Evolutionary conservation across 495 filamentous ascomycete genomes (phyloP).

Genomic region (Aspergillus conjunctus): DNA sequence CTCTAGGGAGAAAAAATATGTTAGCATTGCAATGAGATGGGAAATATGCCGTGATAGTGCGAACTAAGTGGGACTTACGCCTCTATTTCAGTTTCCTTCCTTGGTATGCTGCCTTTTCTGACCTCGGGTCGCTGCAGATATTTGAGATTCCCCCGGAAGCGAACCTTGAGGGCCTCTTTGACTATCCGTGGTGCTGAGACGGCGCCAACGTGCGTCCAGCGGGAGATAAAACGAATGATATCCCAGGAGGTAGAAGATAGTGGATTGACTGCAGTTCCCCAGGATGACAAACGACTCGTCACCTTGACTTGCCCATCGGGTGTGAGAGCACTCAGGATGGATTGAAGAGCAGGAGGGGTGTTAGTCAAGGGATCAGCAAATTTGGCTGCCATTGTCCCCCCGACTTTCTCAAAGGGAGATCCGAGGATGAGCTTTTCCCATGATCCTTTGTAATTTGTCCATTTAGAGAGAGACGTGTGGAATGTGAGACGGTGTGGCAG

Average conservation of each 20-base stretch:
- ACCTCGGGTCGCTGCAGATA: constrained; percentile 18
- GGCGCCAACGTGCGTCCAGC: constrained; percentile 12
- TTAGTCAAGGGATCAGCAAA: background rate
- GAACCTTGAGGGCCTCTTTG: constrained; percentile 18
- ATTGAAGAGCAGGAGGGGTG: background rate
- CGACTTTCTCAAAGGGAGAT: constrained; percentile 27
- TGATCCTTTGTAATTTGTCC: constrained; percentile 19
- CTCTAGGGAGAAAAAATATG: background rate
- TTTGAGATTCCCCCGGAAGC: constrained; percentile 18
- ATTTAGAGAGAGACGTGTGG: background rate
- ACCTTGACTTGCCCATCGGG: constrained; percentile 10
- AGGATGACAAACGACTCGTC: constrained; percentile 19
- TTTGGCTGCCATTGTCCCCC: constrained; percentile 7
- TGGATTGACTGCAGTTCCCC: constrained; percentile 11
- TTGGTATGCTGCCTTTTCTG: constrained; percentile 10
- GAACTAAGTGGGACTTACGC: background rate
- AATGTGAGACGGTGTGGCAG: background rate
- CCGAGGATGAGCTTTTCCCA: constrained; percentile 22
- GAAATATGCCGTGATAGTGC: background rate
- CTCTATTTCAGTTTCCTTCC: constrained; percentile 11
- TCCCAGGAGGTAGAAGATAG: constrained; percentile 12
- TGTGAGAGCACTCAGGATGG: constrained; percentile 10
- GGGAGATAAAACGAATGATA: background rate
- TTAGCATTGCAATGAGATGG: background rate
- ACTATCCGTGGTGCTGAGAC: constrained; percentile 11